Percentiles rank a stretch among this genome's conserved stretches.
Evolutionary conservation across 352 stramenopile genomes (phyloP).

Genomic region (Globisporangium acanthophoron): DNA sequence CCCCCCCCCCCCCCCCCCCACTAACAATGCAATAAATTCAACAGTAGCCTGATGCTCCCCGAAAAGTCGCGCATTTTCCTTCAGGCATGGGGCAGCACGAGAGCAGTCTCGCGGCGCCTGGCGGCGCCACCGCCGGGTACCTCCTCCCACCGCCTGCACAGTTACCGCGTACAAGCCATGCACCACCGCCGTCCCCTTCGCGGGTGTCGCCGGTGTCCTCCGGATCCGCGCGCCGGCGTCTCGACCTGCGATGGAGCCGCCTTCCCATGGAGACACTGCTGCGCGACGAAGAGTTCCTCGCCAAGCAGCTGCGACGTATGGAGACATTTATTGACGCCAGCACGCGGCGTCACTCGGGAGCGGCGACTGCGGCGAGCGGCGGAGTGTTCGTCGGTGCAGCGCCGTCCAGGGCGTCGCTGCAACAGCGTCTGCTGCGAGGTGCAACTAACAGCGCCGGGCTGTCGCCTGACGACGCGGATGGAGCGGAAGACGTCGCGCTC

Average conservation of each 20-base stretch:
- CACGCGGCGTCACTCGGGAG: slow-evolving; percentile 10
- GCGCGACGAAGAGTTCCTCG: slow-evolving; percentile 60
- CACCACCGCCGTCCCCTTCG: background rate
- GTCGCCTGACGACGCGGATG: slow-evolving; percentile 3
- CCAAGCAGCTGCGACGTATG: slow-evolving; percentile 55
- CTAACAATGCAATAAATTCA: no score
- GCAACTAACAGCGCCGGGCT: slow-evolving; percentile 13
- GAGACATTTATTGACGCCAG: slow-evolving; percentile 34
- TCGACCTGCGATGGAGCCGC: slow-evolving; percentile 63
- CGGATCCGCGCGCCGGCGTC: slow-evolving; percentile 15
- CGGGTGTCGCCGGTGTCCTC: background rate
- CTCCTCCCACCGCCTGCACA: background rate
- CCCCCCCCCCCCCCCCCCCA: no score
- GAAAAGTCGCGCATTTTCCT: background rate
- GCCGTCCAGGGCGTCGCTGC: slow-evolving; percentile 6
- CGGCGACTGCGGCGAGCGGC: background rate
- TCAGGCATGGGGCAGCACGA: slow-evolving; percentile 9
- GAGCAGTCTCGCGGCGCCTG: slow-evolving; percentile 5
- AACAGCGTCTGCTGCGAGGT: slow-evolving; percentile 12
- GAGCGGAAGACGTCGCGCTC: slow-evolving; percentile 15
- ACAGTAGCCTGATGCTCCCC: no score
- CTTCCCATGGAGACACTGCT: slow-evolving; percentile 49
- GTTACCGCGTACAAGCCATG: background rate
- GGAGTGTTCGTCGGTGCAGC: slow-evolving; percentile 13
- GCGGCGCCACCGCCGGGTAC: slow-evolving; percentile 5